A percentile compares a stretch with the other conserved stretches of the same genome.
Conservation (phyloP, 2,329 filamentous ascomycete species). For the Colletotrichum spinosum region DNA sequence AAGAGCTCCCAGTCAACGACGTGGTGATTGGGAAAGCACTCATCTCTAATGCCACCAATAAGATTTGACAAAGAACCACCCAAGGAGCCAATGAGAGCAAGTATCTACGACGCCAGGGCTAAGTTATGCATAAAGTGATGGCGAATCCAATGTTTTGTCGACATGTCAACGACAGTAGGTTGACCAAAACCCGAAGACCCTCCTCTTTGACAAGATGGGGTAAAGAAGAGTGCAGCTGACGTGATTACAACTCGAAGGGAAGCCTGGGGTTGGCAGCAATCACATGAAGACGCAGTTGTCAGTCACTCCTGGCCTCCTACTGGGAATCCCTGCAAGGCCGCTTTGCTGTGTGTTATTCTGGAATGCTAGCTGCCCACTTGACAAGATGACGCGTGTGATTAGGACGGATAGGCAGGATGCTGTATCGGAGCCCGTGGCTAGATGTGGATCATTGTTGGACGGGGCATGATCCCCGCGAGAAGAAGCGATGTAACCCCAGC, state of each 20-base stretch:
- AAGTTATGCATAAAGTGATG: constrained; percentile 23
- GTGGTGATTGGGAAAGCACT: too few species aligned
- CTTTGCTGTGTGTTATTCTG: too few species aligned
- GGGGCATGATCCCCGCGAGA: constrained; percentile 18
- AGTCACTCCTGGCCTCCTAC: too few species aligned
- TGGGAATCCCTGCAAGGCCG: too few species aligned
- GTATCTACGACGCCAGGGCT: constrained; percentile 14
- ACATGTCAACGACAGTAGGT: not conserved
- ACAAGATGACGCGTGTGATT: too few species aligned
- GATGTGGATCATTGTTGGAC: not conserved
- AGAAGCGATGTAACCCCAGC: constrained; percentile 22
- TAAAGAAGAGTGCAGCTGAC: not conserved
- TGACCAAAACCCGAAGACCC: not conserved
- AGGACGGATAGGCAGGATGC: too few species aligned
- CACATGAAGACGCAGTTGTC: too few species aligned
- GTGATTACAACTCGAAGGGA: too few species aligned
- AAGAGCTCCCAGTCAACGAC: too few species aligned
- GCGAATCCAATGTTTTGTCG: not conserved
- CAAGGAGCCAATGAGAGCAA: not conserved
- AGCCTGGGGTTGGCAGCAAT: too few species aligned
- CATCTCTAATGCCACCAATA: not conserved
- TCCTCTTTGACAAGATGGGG: not conserved
- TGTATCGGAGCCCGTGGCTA: not conserved
- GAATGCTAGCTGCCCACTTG: too few species aligned
- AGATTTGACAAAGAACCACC: not conserved